Base-by-base conservation (phyloP, 176 grass and related monocot genomes). In the Triticum monococcum region DNA sequence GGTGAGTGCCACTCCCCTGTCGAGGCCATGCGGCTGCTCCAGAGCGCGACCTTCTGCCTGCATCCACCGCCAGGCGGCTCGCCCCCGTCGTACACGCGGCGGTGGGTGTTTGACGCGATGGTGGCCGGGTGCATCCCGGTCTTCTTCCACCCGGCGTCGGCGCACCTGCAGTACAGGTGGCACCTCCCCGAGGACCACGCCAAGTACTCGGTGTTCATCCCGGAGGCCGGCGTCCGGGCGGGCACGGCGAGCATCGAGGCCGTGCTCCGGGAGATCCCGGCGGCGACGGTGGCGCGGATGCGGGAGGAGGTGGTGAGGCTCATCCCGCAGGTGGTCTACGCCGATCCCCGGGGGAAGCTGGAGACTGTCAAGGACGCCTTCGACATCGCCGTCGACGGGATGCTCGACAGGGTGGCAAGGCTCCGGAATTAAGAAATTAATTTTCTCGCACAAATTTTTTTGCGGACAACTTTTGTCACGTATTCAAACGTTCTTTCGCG, bases 101-200 rank as follows among this genome's bases (percentile, higher is more conserved):
- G 73, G 43, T 76, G 25, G 73, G 16, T 14, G 2, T 76, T 76
- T 45, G 73, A 76, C 73, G 48, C 73, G 45, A 76, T 76, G 43
- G 43, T 76, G 25, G 73, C 45, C 8, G 73, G 73, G 41, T 76
- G 73, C 73, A 54, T 76, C 25, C 73, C 73, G 73, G 73, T 76
- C 25, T 76, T 76, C 73, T 76, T 76, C 73, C 43, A 52, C 25
- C 25, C 45, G 73, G 45, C 45, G 14, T 76, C 73, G 2, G 73
- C 45, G 43, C 9, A 76, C 45, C 73, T 52, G 45, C 73, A 76
- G 73, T 76, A 76, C 73, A 54, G 3, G 43, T 76, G 73, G 73
- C 25, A 76, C 73, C 73, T 76, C 13, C 73, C 73, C 8, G 26
- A 20, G 73, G 25, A 76, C 24, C 4, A 76, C 73, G 9, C 73